Base-by-base conservation (phyloP, 768 basidiomycete species). In the Tulasnella sp. region DNA sequence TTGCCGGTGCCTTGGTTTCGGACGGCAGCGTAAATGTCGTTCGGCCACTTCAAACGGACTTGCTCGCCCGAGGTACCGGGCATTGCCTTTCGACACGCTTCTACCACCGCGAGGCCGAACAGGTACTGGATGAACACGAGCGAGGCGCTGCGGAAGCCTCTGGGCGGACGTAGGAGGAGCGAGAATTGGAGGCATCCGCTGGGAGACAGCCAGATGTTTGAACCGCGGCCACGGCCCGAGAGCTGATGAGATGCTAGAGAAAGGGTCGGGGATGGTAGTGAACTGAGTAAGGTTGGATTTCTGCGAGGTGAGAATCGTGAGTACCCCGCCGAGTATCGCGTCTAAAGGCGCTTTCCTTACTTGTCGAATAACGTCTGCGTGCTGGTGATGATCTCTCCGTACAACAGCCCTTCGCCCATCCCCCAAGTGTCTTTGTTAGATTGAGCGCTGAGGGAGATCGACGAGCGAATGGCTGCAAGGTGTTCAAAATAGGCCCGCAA, bases 51-150 rank as follows among this genome's bases (percentile, higher is more conserved):
- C 32, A 98, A 81, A 44, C 88, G 84, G 12, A 97, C 86, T 16
- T 83, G 83, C 2, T 86, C 80, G 14, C 86, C 88, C 67, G 81
- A 83, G 39, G 71, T 79, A 6, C 74, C 86, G 0, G 89, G 82
- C n/a, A 89, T 81, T 1, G 81, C 81, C 1, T 88, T 84, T 65
- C 89, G 85, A 75, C 92, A 92, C 0, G 90, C 94, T 75, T 95
- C 90, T 19, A 89, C 87, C n/a, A 98, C 89, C 1, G 95, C 94
- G 44, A 98, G 82, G 0, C 90, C 90, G 74, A 91, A 91, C 4
- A 99, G 85, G 79, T 99, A 98, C 77, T 99, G 97, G 11, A 95
- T 80, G 78, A 98, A 97, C 32, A 98, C 94, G 41, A 98, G 84
- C 72, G 88, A 89, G 26, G 82, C 81, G 0, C 87, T 81, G 2